Evolutionary conservation across 768 basidiomycete species (phyloP).

Genomic region (Psilocybe azurescens): DNA sequence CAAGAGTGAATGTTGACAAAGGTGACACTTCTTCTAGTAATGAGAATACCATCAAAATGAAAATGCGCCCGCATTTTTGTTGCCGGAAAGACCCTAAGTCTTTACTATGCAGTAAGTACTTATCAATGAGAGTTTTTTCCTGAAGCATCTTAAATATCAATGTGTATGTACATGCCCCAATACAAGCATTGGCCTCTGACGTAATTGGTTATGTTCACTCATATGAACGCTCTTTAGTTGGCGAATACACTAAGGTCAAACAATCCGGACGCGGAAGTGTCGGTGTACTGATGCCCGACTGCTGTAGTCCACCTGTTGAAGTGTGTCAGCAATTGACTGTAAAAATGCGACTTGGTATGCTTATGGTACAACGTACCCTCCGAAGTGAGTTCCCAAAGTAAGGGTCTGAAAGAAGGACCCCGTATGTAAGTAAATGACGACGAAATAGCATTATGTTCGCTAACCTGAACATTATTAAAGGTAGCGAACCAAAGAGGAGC

Average conservation of each 20-base stretch:
- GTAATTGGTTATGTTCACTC: too few species aligned
- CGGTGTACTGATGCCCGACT: slow-evolving; percentile 33
- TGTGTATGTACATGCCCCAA: too few species aligned
- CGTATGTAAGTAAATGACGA: neutral
- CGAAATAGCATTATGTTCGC: neutral
- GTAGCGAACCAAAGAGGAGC: slow-evolving; percentile 28
- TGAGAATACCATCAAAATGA: too few species aligned
- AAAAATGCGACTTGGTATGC: neutral
- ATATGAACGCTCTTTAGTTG: neutral
- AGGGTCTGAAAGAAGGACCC: slow-evolving; percentile 12
- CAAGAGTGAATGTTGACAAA: too few species aligned
- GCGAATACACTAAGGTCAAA: slow-evolving; percentile 29
- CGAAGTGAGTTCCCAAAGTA: slow-evolving; percentile 22
- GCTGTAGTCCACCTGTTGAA: slow-evolving; percentile 21
- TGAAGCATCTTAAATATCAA: too few species aligned
- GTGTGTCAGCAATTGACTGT: neutral
- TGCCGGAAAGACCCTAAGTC: too few species aligned
- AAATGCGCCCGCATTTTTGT: too few species aligned
- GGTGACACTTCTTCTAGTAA: too few species aligned
- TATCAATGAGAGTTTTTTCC: too few species aligned
- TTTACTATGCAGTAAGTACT: too few species aligned
- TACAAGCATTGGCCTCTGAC: too few species aligned
- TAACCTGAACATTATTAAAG: slow-evolving; percentile 25
- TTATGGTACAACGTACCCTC: slow-evolving; percentile 17
- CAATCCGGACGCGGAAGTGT: slow-evolving; percentile 29